Base-by-base conservation (phyloP, 164 flowering plant species). In the Vitis rotundifolia region DNA sequence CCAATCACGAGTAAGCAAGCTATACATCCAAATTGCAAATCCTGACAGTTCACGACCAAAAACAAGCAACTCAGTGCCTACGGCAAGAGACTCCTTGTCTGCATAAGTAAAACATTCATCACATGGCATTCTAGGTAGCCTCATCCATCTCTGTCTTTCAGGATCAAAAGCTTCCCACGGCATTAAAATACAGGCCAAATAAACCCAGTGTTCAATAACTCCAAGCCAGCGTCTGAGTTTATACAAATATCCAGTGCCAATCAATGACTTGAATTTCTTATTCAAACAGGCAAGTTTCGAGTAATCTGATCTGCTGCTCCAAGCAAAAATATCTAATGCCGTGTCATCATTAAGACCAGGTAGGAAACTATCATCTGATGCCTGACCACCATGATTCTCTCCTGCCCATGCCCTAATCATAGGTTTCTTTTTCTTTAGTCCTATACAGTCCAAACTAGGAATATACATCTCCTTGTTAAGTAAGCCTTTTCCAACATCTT, bases 121-220 rank as follows among this genome's bases (percentile, higher is more conserved):
- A 49, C 76, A 73, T 11, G 79, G 71, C 53, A 81, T 81, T 50
- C 49, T 65, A 1, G 86, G 88, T 12, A 83, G 58, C 16, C 56
- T 70, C 85, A 79, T 83, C 88, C 88, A 85, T 31, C 69, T 73
- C 28, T 66, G 55, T 2, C 79, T 44, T 2, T 57, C 26, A 0
- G 88, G 83, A 75, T 85, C 82, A 62, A 79, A 85, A 0, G 79
- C 82, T 31, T 83, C 86, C 88, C 88, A 85, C 3, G 49, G 70
- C 68, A 62, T 74, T 0, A 71, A 47, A 51, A 29, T 55, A 70
- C 84, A 85, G 11, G 73, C 70, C 10, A 85, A 65, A 67, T 71
- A 85, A 49, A 85, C 78, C 88, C 88, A 83, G 44, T 85, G 83
- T 49, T 85, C 86, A 8, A 76, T 63, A 1, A 85, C 61, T 1